Conservation (phyloP, 2,329 filamentous ascomycete genomes). For the Fusarium graminum region DNA sequence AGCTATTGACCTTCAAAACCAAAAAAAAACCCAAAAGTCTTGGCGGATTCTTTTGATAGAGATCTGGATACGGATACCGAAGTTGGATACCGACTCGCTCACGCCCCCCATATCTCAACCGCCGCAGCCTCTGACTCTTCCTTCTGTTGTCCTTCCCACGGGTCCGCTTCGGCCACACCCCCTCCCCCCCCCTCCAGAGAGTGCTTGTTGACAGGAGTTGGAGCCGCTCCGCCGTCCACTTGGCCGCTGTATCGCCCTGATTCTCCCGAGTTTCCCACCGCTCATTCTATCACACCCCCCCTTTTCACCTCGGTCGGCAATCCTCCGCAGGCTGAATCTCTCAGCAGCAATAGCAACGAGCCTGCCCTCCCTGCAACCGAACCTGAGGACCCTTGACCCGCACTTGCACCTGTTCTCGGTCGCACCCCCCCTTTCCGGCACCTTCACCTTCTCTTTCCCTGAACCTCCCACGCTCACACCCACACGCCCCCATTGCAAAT, state of each 20-base stretch:
- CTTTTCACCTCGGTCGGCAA: conserved; percentile 23
- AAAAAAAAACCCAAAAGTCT: conserved; percentile 11
- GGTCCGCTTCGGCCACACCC: conserved; percentile 27
- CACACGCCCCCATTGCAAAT: conserved; percentile 32
- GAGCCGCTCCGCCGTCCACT: conserved; percentile 36
- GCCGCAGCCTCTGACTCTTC: conserved; percentile 25
- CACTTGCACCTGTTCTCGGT: conserved; percentile 30
- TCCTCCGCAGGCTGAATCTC: conserved; percentile 23
- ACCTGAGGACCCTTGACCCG: conserved; percentile 35
- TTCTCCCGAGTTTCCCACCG: conserved; percentile 36
- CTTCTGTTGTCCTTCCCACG: conserved; percentile 13
- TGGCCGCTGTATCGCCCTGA: conserved; percentile 33
- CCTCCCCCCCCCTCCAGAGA: not conserved
- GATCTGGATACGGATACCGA: conserved; percentile 35
- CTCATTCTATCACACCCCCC: conserved; percentile 34
- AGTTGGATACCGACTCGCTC: not conserved
- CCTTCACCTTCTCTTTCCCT: conserved; percentile 1
- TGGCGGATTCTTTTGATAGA: conserved; percentile 35
- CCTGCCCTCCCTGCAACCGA: conserved; percentile 35
- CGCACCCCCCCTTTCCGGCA: conserved; percentile 23
- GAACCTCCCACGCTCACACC: too few species aligned
- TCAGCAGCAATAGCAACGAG: conserved; percentile 6
- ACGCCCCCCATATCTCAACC: conserved; percentile 23
- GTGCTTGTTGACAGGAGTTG: conserved; percentile 20
- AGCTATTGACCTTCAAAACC: conserved; percentile 23